Percentiles rank a stretch among this genome's conserved stretches.
Conservation (phyloP, 129 eudicot genomes). For the Apium graveolens region DNA sequence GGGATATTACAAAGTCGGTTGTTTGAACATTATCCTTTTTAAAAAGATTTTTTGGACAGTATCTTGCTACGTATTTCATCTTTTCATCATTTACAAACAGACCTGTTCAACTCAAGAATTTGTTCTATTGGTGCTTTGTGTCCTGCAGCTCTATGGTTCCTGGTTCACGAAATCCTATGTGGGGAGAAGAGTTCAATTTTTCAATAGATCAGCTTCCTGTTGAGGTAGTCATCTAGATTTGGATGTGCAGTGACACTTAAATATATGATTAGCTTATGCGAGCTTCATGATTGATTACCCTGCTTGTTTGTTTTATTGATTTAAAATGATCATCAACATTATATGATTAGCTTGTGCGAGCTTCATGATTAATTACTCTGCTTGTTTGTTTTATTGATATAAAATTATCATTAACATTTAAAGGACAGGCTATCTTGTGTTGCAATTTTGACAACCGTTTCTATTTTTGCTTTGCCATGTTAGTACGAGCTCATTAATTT, state of each 20-base stretch:
- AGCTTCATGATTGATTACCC: background rate
- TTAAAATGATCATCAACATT: too few relatives aligned
- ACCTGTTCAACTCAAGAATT: too few relatives aligned
- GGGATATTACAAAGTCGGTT: background rate
- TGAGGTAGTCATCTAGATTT: slow-evolving; percentile 45
- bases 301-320: too few relatives aligned
- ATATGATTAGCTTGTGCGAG: too few relatives aligned
- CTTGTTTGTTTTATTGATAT: background rate
- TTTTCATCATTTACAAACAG: too few relatives aligned
- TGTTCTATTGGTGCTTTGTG: slow-evolving; percentile 4
- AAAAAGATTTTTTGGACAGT: background rate
- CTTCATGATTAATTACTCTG: too few relatives aligned
- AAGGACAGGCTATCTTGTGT: background rate
- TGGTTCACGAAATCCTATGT: slow-evolving; percentile 99
- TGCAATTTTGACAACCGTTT: background rate
- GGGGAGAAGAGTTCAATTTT: slow-evolving; percentile 97
- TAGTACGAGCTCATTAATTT: background rate
- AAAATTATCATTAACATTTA: background rate
- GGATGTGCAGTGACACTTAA: background rate
- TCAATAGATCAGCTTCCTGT: slow-evolving; percentile 87
- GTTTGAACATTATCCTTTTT: background rate
- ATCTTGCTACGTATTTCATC: too few relatives aligned
- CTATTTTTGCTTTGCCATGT: background rate
- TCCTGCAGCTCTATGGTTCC: slow-evolving; percentile 92
- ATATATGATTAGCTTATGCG: background rate